Conservation (phyloP, 257 asterid species). For the Solanum virginianum region DNA sequence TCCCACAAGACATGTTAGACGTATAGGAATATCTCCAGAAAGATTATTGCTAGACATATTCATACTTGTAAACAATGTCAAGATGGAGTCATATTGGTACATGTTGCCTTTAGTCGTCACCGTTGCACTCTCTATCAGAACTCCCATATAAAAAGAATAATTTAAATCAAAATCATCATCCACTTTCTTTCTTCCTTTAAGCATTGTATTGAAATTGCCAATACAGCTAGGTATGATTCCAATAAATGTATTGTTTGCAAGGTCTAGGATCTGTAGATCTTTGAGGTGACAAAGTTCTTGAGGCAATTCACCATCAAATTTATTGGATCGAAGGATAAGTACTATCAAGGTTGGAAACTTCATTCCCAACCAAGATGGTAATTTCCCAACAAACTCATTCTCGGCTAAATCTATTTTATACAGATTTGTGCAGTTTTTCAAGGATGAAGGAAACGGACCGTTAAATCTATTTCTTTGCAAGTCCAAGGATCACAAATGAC, state of each 20-base stretch:
- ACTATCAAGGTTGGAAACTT: too few relatives aligned
- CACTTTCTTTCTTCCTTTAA: background rate
- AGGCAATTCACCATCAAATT: too few relatives aligned
- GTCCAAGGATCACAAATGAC: background rate
- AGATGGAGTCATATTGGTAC: background rate
- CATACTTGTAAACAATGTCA: slow-evolving; percentile 4
- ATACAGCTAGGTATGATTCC: background rate
- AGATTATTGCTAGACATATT: slow-evolving; percentile 16
- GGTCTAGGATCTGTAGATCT: too few relatives aligned
- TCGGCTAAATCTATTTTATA: background rate
- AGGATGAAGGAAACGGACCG: slow-evolving; percentile 1
- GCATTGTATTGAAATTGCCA: slow-evolving; percentile 20
- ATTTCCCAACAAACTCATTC: too few relatives aligned
- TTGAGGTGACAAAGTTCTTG: too few relatives aligned
- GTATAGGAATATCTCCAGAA: slow-evolving; percentile 16
- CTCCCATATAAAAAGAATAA: background rate
- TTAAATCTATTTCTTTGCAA: slow-evolving; percentile 4
- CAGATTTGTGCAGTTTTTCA: background rate
- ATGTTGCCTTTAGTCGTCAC: slow-evolving; percentile 7
- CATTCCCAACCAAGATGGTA: too few relatives aligned
- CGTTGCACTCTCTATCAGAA: background rate
- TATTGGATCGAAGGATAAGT: too few relatives aligned
- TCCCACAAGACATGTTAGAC: slow-evolving; percentile 7
- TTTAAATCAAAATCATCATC: background rate
- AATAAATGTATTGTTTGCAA: too few relatives aligned